phyloP scores from a whole-genome alignment of 495 filamentous ascomycete genomes.

The Bacidia gigantensis region DNA sequence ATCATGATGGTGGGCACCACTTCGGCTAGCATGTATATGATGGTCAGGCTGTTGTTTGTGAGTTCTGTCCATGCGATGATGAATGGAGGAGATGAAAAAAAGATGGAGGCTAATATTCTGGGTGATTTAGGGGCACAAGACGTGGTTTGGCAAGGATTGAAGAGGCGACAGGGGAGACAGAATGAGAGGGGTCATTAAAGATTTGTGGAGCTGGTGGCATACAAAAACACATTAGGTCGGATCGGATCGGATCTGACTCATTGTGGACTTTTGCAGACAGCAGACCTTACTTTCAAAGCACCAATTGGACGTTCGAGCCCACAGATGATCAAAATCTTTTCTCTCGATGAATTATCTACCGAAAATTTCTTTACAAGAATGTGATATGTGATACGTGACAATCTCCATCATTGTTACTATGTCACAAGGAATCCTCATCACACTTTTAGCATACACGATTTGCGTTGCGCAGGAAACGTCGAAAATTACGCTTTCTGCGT shows the following conservation, averaged over 20 bases:
- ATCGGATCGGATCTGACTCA: too few species aligned
- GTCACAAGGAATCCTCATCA: not conserved
- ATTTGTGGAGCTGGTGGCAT: too few species aligned
- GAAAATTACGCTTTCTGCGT: slow-evolving; percentile 31
- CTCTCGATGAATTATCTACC: too few species aligned
- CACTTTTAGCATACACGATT: not conserved
- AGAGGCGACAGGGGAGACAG: not conserved
- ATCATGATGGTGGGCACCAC: slow-evolving; percentile 50
- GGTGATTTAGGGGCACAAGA: slow-evolving; percentile 61
- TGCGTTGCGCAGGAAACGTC: not conserved
- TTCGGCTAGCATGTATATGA: slow-evolving; percentile 42
- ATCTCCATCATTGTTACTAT: not conserved
- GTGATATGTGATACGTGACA: too few species aligned
- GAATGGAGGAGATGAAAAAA: too few species aligned
- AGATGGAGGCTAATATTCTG: slow-evolving; percentile 5
- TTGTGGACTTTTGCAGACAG: too few species aligned
- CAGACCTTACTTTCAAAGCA: too few species aligned
- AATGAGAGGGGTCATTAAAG: not conserved
- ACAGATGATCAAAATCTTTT: too few species aligned
- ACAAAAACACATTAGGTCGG: too few species aligned
- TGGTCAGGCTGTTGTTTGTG: slow-evolving; percentile 35
- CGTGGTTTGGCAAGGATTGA: slow-evolving; percentile 60
- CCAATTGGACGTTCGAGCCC: too few species aligned
- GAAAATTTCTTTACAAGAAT: too few species aligned
- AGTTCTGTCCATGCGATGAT: not conserved